Percentiles rank a stretch among this genome's conserved stretches.
phyloP scores from a whole-genome alignment of 1,139 yeast genomes.

The Magnusiomyces fungicola region DNA sequence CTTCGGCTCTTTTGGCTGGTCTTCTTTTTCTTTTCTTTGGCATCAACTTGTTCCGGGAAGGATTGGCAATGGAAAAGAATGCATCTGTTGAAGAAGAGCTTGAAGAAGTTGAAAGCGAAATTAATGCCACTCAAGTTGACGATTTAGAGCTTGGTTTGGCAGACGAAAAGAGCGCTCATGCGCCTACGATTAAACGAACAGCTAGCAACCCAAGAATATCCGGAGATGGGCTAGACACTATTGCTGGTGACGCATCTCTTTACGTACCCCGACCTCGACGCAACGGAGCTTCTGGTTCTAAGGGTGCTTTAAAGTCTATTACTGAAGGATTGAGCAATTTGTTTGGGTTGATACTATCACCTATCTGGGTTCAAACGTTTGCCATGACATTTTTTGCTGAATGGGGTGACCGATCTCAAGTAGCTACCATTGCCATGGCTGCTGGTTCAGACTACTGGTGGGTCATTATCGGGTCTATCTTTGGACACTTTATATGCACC shows the following conservation, averaged over 20 bases:
- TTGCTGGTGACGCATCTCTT: conserved; percentile 21
- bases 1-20: conserved; percentile 79
- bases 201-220: conserved; percentile 27
- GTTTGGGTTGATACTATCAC: conserved; percentile 64
- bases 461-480: conserved; percentile 80
- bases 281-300: conserved; percentile 14
- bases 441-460: conserved; percentile 92
- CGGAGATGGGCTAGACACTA: conserved; percentile 28
- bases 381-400: conserved; percentile 95
- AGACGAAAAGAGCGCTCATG: conserved; percentile 17
- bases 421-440: conserved; percentile 97
- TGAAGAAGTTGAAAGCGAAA: conserved; percentile 95
- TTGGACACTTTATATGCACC: conserved; percentile 90
- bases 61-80: conserved; percentile 69
- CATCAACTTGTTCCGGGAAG: conserved; percentile 66
- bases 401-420: conserved; percentile 98
- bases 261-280: conserved; percentile 22
- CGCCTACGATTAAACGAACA: conserved; percentile 20
- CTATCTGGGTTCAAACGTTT: conserved; percentile 90
- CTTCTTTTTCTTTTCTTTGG: conserved; percentile 79
- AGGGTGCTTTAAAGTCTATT: conserved; percentile 20
- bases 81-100: conserved; percentile 90
- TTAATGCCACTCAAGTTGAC: conserved; percentile 50
- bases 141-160: conserved; percentile 50
- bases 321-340: conserved; percentile 41